phyloP scores from a whole-genome alignment of 108 stramenopile species.

The Cyclotella choctawhatcheeana region DNA sequence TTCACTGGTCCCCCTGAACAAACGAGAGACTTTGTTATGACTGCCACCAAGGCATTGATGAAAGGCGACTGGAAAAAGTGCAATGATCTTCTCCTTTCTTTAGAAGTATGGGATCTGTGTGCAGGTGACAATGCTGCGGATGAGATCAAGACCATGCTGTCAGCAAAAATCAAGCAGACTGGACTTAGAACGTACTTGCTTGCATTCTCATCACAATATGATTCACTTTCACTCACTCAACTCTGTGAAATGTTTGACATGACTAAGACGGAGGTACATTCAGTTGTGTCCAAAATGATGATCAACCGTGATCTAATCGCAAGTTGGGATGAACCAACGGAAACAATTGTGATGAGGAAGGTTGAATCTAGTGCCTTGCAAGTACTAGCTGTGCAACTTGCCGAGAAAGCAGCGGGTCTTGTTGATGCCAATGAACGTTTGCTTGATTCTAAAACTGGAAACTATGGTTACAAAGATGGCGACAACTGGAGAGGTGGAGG shows the following conservation, averaged over 20 bases:
- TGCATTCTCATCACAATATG: constrained; percentile 91
- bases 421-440: constrained; percentile 97
- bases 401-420: constrained; percentile 89
- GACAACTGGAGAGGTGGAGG: constrained; percentile 68
- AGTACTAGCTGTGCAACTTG: constrained; percentile 91
- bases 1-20: constrained; percentile 99
- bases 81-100: constrained; percentile 69
- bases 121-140: constrained; percentile 84
- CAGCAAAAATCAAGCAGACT: constrained; percentile 93
- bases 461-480: constrained; percentile 75
- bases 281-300: constrained; percentile 97
- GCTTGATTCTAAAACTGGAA: constrained; percentile 89
- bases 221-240: constrained; percentile 86
- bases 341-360: constrained; percentile 92
- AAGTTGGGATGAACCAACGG: constrained; percentile 98
- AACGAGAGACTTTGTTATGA: constrained; percentile 96
- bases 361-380: constrained; percentile 90
- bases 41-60: constrained; percentile 87
- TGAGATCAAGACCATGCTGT: constrained; percentile 82
- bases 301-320: constrained; percentile 95
- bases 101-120: constrained; percentile 95
- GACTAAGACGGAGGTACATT: constrained; percentile 88
- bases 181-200: constrained; percentile 96
- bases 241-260: constrained; percentile 97
- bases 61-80: constrained; percentile 96